These are phyloP conservation scores for Diplodia sapinea DNA, from an alignment of 2,329 filamentous ascomycete genomes.

Conservation along the genomic window DNA sequence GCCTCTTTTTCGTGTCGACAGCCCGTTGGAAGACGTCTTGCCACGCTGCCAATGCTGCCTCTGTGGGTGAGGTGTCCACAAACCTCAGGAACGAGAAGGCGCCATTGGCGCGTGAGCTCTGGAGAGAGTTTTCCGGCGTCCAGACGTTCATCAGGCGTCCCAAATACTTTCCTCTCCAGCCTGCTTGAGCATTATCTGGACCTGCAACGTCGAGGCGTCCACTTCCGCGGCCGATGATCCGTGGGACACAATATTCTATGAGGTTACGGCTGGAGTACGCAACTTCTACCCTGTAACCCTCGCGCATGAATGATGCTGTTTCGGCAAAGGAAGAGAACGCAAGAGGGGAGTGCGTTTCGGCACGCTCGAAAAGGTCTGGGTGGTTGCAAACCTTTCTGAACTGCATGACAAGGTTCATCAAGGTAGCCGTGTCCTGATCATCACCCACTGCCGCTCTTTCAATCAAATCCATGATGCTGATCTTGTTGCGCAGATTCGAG, in stretches of 20 bases:
- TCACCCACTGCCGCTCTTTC: conserved; percentile 95
- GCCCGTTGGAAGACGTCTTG: conserved; percentile 76
- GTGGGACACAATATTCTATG: conserved; percentile 84
- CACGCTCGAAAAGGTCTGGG: conserved; percentile 93
- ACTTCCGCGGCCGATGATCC: conserved; percentile 78
- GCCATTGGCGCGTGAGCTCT: conserved; percentile 65
- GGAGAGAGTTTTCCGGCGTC: conserved; percentile 76
- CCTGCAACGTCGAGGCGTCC: conserved; percentile 78
- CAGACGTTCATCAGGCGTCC: conserved; percentile 89
- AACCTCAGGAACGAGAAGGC: conserved; percentile 92
- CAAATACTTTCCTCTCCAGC: conserved; percentile 79
- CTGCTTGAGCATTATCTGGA: conserved; percentile 73
- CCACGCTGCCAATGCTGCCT: conserved; percentile 73
- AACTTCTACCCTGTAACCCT: conserved; percentile 79
- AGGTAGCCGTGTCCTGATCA: conserved; percentile 89
- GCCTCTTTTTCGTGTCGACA: conserved; percentile 58
- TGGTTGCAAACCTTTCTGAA: conserved; percentile 99
- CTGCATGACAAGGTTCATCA: conserved; percentile 99
- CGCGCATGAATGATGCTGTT: conserved; percentile 91
- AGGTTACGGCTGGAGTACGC: conserved; percentile 85
- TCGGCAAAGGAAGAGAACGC: conserved; percentile 88
- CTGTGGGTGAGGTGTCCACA: conserved; percentile 74
- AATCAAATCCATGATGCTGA: conserved; percentile 97
- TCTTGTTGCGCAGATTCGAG: conserved; percentile 89
- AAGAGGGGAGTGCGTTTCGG: conserved; percentile 86